These are phyloP conservation scores for Fusarium kyushuense DNA, from an alignment of 2,329 filamentous ascomycete genomes.

Conservation along the genomic window DNA sequence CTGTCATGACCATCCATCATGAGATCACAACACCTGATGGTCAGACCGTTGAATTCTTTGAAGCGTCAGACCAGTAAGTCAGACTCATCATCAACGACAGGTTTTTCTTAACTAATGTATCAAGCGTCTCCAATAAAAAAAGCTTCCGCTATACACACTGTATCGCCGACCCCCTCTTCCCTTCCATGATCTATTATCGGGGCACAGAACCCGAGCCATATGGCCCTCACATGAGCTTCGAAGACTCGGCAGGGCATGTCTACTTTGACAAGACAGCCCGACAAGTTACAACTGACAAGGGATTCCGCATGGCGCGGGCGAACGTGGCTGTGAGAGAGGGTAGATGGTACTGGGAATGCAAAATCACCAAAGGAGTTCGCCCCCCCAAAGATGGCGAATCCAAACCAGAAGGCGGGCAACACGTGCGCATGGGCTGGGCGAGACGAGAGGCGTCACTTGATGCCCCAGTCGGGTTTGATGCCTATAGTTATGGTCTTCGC, in stretches of 20 bases:
- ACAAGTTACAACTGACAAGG: constrained; percentile 89
- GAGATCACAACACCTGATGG: constrained; percentile 63
- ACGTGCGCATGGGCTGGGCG: constrained; percentile 88
- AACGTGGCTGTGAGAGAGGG: constrained; percentile 93
- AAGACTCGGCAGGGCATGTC: constrained; percentile 88
- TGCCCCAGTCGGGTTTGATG: constrained; percentile 86
- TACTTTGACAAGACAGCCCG: constrained; percentile 81
- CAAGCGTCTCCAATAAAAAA: constrained; percentile 72
- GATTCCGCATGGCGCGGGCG: constrained; percentile 89
- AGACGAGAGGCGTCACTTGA: constrained; percentile 84
- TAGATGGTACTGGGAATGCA: constrained; percentile 94
- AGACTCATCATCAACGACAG: background rate
- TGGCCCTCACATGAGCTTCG: constrained; percentile 87
- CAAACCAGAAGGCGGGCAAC: constrained; percentile 65
- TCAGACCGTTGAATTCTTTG: constrained; percentile 67
- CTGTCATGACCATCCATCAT: constrained; percentile 69
- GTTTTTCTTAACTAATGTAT: constrained; percentile 7
- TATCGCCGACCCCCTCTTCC: constrained; percentile 88
- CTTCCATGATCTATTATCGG: constrained; percentile 88
- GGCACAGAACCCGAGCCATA: constrained; percentile 89
- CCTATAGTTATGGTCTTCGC: constrained; percentile 93
- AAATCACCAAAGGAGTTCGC: constrained; percentile 80
- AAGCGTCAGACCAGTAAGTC: constrained; percentile 73
- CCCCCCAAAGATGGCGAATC: constrained; percentile 56
- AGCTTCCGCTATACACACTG: constrained; percentile 91